Conservation (phyloP, 257 asterid genomes). For the Solanum chiquidenum region DNA sequence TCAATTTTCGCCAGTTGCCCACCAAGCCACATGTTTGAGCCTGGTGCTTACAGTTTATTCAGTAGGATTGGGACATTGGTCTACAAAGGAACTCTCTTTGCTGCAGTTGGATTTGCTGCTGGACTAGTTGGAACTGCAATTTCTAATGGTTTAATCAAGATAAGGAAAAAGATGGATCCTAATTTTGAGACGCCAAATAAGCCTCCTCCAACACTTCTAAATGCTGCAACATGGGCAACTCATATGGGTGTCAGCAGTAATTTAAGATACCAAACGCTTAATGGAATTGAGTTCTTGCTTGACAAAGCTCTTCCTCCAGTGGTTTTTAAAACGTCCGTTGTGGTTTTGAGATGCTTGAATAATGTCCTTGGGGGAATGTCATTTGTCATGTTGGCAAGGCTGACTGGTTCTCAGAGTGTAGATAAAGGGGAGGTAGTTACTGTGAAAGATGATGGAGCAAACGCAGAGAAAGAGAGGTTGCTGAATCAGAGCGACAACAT, state of each 20-base stretch:
- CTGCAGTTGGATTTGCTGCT: constrained; percentile 76
- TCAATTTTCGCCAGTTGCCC: constrained; percentile 64
- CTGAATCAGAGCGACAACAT: constrained; percentile 15
- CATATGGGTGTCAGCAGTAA: constrained; percentile 91
- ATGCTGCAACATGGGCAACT: constrained; percentile 76
- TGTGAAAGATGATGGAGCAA: constrained; percentile 11
- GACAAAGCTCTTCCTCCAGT: constrained; percentile 51
- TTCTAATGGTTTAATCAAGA: constrained; percentile 64
- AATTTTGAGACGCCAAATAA: constrained; percentile 77
- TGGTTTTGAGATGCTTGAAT: constrained; percentile 67
- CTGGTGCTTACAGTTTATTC: constrained; percentile 46
- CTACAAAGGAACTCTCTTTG: constrained; percentile 67
- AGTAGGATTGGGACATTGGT: constrained; percentile 64
- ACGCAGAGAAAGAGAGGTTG: constrained; percentile 33
- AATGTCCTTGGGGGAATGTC: constrained; percentile 85
- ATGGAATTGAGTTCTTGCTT: constrained; percentile 66
- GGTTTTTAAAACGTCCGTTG: constrained; percentile 60
- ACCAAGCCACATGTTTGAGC: constrained; percentile 83
- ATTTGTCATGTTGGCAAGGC: constrained; percentile 70
- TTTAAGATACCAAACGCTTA: constrained; percentile 74
- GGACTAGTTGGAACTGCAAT: constrained; percentile 81
- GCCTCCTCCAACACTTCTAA: constrained; percentile 61
- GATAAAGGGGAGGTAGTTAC: constrained; percentile 13
- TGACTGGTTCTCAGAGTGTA: constrained; percentile 74
- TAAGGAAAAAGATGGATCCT: constrained; percentile 84